Percentiles rank a stretch among this genome's conserved stretches.
These are phyloP conservation scores for Pythium plurisporium DNA, from an alignment of 352 stramenopile genomes.

Conservation along the genomic window DNA sequence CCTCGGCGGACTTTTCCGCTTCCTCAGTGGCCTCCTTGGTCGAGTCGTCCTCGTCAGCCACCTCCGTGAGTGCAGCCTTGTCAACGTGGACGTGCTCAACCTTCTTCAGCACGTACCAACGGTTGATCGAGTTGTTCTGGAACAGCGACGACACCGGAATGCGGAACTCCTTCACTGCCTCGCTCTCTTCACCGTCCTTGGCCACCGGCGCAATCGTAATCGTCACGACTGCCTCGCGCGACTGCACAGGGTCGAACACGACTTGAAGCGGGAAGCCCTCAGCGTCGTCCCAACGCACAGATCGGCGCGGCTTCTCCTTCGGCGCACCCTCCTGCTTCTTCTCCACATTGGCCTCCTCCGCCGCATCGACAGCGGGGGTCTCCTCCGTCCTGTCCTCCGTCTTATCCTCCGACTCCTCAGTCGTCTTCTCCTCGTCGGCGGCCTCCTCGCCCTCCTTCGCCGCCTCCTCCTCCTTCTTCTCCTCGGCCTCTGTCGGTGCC, in stretches of 20 bases:
- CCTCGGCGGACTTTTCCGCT: not conserved
- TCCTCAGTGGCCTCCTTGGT: not conserved
- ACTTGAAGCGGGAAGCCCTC: constrained; percentile 58
- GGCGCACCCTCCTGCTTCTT: not conserved
- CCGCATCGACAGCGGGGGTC: not conserved
- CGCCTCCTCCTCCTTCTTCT: not conserved
- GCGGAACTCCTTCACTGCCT: constrained; percentile 75
- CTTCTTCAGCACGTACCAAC: constrained; percentile 60
- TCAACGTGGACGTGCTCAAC: constrained; percentile 20
- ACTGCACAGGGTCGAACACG: constrained; percentile 81
- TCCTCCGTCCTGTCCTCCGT: not conserved
- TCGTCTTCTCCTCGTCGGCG: not conserved
- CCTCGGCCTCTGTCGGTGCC: not conserved
- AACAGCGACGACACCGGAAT: constrained; percentile 74
- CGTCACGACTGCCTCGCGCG: constrained; percentile 70
- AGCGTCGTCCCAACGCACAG: constrained; percentile 29
- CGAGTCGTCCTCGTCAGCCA: constrained; percentile 1
- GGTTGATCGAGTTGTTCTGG: constrained; percentile 50
- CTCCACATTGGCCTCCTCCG: not conserved
- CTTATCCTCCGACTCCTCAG: not conserved
- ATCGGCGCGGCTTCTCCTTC: constrained; percentile 6
- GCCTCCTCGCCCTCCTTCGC: not conserved
- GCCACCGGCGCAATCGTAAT: constrained; percentile 45
- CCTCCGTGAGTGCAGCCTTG: constrained; percentile 14
- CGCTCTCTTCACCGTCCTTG: constrained; percentile 40